These are phyloP conservation scores for Amanita rimosa DNA, from an alignment of 768 basidiomycete species.

Conservation along the genomic window DNA sequence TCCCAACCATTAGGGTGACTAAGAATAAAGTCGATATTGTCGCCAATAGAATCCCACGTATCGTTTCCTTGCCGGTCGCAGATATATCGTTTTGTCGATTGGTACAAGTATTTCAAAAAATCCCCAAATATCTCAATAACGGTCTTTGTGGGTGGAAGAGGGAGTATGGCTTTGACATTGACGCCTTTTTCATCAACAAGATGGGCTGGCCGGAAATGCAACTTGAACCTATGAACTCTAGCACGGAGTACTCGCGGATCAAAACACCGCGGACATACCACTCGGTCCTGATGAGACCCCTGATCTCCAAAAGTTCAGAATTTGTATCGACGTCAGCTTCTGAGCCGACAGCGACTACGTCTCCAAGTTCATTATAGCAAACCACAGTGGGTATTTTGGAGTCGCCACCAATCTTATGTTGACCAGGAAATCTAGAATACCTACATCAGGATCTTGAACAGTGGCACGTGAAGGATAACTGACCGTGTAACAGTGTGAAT, in stretches of 20 bases:
- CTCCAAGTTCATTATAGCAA: slow-evolving; percentile 2
- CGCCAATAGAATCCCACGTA: slow-evolving; percentile 27
- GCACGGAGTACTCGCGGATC: neutral
- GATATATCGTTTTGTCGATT: slow-evolving; percentile 30
- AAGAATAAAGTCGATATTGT: slow-evolving; percentile 32
- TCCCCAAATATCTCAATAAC: slow-evolving; percentile 33
- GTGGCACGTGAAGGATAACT: neutral
- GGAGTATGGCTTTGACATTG: slow-evolving; percentile 15
- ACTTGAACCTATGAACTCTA: neutral
- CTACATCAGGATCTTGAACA: neutral
- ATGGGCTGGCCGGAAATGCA: slow-evolving; percentile 2
- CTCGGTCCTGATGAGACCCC: neutral
- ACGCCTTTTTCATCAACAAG: neutral
- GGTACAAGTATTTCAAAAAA: slow-evolving; percentile 31
- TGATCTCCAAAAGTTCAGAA: neutral
- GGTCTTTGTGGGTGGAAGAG: slow-evolving; percentile 30
- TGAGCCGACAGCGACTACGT: neutral
- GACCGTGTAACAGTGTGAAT: slow-evolving; percentile 27
- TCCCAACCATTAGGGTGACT: slow-evolving; percentile 51
- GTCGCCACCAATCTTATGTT: neutral
- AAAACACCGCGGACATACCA: neutral
- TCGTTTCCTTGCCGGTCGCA: slow-evolving; percentile 26
- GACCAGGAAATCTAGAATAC: neutral
- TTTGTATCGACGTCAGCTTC: slow-evolving; percentile 3
- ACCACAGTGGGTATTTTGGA: slow-evolving; percentile 6